phyloP scores from a whole-genome alignment of 306 rosid genomes.

The Crotalaria pallida region DNA sequence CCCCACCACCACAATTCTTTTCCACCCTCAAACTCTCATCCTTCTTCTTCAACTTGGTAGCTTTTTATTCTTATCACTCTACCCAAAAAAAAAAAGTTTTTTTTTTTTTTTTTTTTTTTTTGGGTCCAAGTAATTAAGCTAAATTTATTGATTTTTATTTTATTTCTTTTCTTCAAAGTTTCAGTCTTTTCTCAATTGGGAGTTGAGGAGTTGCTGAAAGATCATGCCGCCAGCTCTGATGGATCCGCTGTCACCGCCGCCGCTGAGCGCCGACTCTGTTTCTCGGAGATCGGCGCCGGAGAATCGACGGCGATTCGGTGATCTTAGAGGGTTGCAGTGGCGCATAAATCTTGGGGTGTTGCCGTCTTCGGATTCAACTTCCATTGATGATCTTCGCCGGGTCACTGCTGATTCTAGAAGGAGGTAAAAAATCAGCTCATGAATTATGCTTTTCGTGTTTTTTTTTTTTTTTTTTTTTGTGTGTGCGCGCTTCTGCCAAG shows the following conservation, averaged over 20 bases:
- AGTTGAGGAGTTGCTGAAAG: slow-evolving; percentile 17
- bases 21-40: background rate
- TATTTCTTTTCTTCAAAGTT: background rate
- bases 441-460: background rate
- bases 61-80: background rate
- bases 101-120: too few species aligned
- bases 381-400: slow-evolving; percentile 81
- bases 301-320: slow-evolving; percentile 41
- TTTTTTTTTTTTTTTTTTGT: too few species aligned
- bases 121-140: background rate
- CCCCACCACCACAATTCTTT: background rate
- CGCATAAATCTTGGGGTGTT: slow-evolving; percentile 90
- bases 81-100: too few species aligned
- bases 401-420: slow-evolving; percentile 86
- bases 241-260: slow-evolving; percentile 32
- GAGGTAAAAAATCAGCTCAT: slow-evolving; percentile 43
- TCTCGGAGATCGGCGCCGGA: slow-evolving; percentile 39
- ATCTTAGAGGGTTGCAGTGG: slow-evolving; percentile 89
- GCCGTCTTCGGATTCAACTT: slow-evolving; percentile 51
- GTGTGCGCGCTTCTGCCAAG: too few species aligned
- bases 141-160: background rate
- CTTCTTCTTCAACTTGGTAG: background rate
- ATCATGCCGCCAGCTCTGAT: slow-evolving; percentile 52
- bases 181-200: slow-evolving; percentile 17
- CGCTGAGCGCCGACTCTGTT: slow-evolving; percentile 28